These are phyloP conservation scores for Macrotyloma uniflorum DNA, from an alignment of 306 rosid genomes.

Conservation along the genomic window DNA sequence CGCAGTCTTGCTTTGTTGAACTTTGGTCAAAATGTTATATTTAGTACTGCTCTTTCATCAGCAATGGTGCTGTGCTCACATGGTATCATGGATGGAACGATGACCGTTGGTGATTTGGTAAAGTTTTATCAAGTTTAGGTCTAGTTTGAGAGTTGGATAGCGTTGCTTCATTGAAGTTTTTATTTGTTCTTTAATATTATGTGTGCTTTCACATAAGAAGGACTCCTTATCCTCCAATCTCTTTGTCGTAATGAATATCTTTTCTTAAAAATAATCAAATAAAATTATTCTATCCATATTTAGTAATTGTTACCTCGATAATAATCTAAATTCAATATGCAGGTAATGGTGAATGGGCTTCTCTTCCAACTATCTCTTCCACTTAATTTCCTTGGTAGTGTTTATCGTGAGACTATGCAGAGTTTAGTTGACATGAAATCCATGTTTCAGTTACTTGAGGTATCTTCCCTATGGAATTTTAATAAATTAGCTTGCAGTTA, in stretches of 20 bases:
- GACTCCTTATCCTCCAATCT: conserved; percentile 12
- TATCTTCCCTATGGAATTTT: conserved; percentile 45
- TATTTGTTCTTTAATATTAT: conserved; percentile 1
- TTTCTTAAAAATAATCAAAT: not conserved
- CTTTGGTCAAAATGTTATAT: conserved; percentile 91
- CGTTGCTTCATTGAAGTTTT: conserved; percentile 9
- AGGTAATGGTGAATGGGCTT: conserved; percentile 99
- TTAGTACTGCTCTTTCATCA: conserved; percentile 91
- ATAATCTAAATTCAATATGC: conserved; percentile 36
- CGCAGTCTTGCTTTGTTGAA: conserved; percentile 87
- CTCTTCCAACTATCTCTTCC: conserved; percentile 98
- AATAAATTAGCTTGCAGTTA: conserved; percentile 22
- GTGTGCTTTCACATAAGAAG: conserved; percentile 11
- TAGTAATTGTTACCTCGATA: conserved; percentile 20
- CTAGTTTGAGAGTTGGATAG: not conserved
- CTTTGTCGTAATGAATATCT: not conserved
- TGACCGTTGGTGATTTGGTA: conserved; percentile 99
- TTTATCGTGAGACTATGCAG: conserved; percentile 96
- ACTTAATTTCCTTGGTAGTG: conserved; percentile 96
- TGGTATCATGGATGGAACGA: conserved; percentile 74
- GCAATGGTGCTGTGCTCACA: conserved; percentile 97
- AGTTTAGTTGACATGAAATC: conserved; percentile 92
- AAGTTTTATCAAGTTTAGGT: conserved; percentile 34
- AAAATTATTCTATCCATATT: conserved; percentile 10
- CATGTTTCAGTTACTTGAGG: conserved; percentile 98